These are phyloP conservation scores for Suillus subalutaceus DNA, from an alignment of 768 basidiomycete genomes.

Conservation along the genomic window DNA sequence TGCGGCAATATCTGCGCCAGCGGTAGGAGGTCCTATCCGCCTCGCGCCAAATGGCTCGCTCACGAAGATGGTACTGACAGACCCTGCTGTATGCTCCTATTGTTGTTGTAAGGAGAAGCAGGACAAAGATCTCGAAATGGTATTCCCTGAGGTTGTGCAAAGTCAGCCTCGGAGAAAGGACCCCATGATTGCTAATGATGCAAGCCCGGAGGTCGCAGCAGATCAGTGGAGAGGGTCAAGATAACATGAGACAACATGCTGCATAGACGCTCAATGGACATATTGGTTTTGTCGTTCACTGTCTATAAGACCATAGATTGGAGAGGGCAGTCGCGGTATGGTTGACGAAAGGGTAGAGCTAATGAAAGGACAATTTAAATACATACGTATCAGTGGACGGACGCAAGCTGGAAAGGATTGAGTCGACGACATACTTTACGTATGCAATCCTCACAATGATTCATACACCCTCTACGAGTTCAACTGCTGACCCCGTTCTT, in stretches of 20 bases:
- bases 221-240: background rate
- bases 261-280: background rate
- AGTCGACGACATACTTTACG: background rate
- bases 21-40: background rate
- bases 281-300: background rate
- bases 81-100: conserved; percentile 17
- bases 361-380: background rate
- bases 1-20: background rate
- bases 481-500: conserved; percentile 22
- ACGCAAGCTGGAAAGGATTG: background rate
- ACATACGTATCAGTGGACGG: background rate
- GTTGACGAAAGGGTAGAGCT: background rate
- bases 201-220: background rate
- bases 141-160: conserved; percentile 16
- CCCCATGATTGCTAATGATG: conserved; percentile 16
- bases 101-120: conserved; percentile 18
- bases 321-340: background rate
- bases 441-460: background rate
- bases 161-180: conserved; percentile 19
- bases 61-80: conserved; percentile 8
- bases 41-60: background rate
- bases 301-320: background rate
- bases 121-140: conserved; percentile 7
- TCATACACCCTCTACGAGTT: background rate
- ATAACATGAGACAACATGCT: background rate